Base-by-base conservation (phyloP, 2,329 filamentous ascomycete species). In the Phaeosphaeriaceae sp. region DNA sequence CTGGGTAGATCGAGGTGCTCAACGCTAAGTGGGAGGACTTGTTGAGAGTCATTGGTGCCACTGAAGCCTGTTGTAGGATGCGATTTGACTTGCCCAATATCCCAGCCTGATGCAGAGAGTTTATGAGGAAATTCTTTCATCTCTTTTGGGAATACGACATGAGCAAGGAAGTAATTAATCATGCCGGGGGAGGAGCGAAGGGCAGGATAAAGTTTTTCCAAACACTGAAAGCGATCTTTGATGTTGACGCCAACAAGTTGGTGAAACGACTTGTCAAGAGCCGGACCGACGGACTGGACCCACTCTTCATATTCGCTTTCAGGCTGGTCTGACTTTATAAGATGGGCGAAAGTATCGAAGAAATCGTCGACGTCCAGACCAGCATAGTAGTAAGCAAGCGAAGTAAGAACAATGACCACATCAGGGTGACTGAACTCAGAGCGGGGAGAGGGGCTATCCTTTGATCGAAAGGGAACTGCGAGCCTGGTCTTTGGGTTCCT, bases 351-450 rank as follows among this genome's bases (percentile, higher is more conserved):
- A 0, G 78, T 73, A 1, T 73, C 59, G 9, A 81, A 80, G 0
- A 91, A 66, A 1, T 89, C 80, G 0, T 82, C 68, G 15, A 87
- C 71, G 0, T 55, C 59, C 0, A 91, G 78, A 0, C 89, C 88
- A 0, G 77, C 76, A 51, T 91, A 89, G 65, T 92, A 92, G 65
- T 89, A 91, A 0, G 84, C 82, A 0, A 93, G 75, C 15, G 85
- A 88, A 0, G 89, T 92, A 1, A 92, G 78, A 0, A 87, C 33
- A 1, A 92, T 88, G 0, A 86, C 82, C 0, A 90, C 87, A 64
- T 92, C 85, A 0, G 89, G 88, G 61, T 92, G 89, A 0, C 87
- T 86, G 68, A 85, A 92, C 64, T 92, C 89, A 0, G 88, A 85
- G 6, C 86, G 82, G 0, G 85, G 83, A 0, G 83, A 84, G 0